Evolutionary conservation across 768 basidiomycete species (phyloP).

Genomic region (Russula sp.): DNA sequence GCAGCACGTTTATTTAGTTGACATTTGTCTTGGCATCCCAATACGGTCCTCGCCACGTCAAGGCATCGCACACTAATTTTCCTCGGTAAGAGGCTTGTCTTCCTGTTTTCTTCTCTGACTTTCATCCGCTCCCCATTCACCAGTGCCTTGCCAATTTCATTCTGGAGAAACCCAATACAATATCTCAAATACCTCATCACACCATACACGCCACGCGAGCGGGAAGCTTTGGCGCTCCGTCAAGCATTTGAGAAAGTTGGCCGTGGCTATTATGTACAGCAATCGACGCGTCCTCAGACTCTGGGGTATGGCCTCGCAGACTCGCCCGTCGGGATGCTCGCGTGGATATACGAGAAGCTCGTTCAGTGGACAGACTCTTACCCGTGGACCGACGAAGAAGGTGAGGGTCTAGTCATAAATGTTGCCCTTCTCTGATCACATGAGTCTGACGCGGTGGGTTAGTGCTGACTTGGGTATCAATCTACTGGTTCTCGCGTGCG

Average conservation of each 20-base stretch:
- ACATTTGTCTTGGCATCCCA: slow-evolving; percentile 25
- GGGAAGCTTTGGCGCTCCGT: slow-evolving; percentile 31
- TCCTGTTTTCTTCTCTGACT: neutral
- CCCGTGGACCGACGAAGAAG: slow-evolving; percentile 50
- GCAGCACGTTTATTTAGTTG: slow-evolving; percentile 21
- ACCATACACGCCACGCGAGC: slow-evolving; percentile 34
- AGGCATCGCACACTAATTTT: slow-evolving; percentile 33
- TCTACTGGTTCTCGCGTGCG: slow-evolving; percentile 53
- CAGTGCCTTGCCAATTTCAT: slow-evolving; percentile 27
- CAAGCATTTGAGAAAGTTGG: slow-evolving; percentile 31
- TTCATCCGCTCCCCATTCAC: neutral
- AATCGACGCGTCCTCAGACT: slow-evolving; percentile 32
- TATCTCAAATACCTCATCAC: slow-evolving; percentile 30
- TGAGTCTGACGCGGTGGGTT: neutral
- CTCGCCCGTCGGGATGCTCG: slow-evolving; percentile 43
- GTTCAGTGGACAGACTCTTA: slow-evolving; percentile 38
- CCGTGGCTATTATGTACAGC: slow-evolving; percentile 36
- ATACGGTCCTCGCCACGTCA: slow-evolving; percentile 26
- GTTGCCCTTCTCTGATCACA: neutral
- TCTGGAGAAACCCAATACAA: slow-evolving; percentile 27
- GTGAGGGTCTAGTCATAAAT: slow-evolving; percentile 26
- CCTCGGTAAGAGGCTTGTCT: slow-evolving; percentile 25
- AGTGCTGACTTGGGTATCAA: slow-evolving; percentile 58
- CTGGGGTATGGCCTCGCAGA: slow-evolving; percentile 48
- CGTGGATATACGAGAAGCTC: slow-evolving; percentile 33